phyloP scores from a whole-genome alignment of 176 grass and related monocot genomes.

The Dendrocalamus sinicus region DNA sequence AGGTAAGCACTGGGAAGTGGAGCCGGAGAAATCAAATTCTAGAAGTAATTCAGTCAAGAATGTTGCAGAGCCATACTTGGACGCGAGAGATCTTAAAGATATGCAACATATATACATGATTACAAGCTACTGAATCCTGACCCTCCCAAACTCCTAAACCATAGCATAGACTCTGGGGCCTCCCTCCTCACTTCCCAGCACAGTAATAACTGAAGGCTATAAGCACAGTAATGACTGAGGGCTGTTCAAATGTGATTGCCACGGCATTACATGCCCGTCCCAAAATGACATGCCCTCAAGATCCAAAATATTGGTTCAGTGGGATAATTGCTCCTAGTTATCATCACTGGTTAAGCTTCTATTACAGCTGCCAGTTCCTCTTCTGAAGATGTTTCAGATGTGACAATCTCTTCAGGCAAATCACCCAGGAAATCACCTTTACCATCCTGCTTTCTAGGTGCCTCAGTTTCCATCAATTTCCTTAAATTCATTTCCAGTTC shows the following conservation, averaged over 20 bases:
- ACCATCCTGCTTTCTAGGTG: slow-evolving; percentile 46
- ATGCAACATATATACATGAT: slow-evolving; percentile 50
- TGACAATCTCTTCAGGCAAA: slow-evolving; percentile 35
- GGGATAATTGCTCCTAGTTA: slow-evolving; percentile 19
- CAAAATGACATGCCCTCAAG: not conserved
- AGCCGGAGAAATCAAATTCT: not conserved
- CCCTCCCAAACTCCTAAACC: slow-evolving; percentile 13
- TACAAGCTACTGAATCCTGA: not conserved
- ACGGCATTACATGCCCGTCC: not conserved
- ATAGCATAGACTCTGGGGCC: not conserved
- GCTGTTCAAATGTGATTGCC: not conserved
- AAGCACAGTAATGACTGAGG: not conserved
- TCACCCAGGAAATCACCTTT: slow-evolving; percentile 41
- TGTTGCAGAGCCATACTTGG: slow-evolving; percentile 15
- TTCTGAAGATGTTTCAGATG: slow-evolving; percentile 47
- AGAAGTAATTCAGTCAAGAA: not conserved
- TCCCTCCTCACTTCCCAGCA: not conserved
- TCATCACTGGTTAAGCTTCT: slow-evolving; percentile 43
- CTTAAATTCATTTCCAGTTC: slow-evolving; percentile 62
- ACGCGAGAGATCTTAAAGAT: not conserved
- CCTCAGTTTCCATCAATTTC: slow-evolving; percentile 51
- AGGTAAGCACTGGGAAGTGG: not conserved
- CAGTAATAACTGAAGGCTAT: not conserved
- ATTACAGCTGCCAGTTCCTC: slow-evolving; percentile 47
- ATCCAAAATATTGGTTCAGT: slow-evolving; percentile 34